phyloP scores from a whole-genome alignment of 1,284 basidiomycete genomes.

The Cutaneotrichosporon spelunceum region DNA sequence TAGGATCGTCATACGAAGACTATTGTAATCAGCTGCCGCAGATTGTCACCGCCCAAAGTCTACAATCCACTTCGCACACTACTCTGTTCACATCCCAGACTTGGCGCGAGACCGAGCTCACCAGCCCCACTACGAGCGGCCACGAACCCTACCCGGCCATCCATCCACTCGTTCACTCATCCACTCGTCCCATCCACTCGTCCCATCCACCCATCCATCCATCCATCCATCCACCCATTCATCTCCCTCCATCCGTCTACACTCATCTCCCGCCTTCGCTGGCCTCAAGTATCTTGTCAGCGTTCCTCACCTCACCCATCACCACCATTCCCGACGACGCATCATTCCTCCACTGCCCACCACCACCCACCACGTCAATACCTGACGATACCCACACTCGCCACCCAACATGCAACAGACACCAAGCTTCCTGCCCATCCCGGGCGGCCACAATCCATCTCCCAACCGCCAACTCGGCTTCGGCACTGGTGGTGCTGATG shows the following conservation, averaged over 20 bases:
- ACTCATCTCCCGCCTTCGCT: too few relatives aligned
- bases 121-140: too few relatives aligned
- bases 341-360: conserved; percentile 1
- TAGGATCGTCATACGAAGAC: neutral
- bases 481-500: neutral
- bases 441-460: conserved; percentile 5
- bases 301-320: neutral
- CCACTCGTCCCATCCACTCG: neutral
- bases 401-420: conserved; percentile 18
- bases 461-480: conserved; percentile 2
- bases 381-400: neutral
- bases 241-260: neutral
- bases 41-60: too few relatives aligned
- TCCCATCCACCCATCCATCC: neutral
- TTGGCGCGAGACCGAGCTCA: too few relatives aligned
- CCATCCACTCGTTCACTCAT: neutral
- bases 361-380: neutral
- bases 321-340: neutral
- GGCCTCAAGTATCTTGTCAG: neutral
- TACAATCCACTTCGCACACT: too few relatives aligned
- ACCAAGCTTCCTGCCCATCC: conserved; percentile 20
- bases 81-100: neutral
- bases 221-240: neutral
- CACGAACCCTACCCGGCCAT: neutral
- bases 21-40: conserved; percentile 1